Evolutionary conservation across 2,329 filamentous ascomycete genomes (phyloP), one percentile per base, ranked within the genome.

Genomic region (Tolypocladium capitatum): DNA sequence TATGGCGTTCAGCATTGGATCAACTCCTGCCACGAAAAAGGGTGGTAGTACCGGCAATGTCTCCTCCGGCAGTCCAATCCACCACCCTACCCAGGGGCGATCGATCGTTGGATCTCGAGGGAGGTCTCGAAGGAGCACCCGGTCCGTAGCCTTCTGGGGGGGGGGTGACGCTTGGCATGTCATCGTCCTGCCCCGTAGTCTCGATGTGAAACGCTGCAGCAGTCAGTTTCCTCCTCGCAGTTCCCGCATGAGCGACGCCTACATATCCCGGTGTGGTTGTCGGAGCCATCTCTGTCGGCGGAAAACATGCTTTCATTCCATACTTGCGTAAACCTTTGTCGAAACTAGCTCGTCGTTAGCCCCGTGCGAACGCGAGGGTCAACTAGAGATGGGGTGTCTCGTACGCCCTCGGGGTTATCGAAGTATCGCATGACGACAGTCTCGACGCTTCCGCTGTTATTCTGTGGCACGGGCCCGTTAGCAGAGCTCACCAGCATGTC

Each of bases 81-180:
- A 71, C 63, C 52, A 75, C 63, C 54, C 65, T 74, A 59, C 71
- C 68, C 49, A 80, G 59, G 9, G 79, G 78, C 32, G 79, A 81
- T 56, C 69, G 70, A 52, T 73, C 73, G 50, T 74, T 75, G 41
- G 73, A 68, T 60, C 78, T 68, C 21, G 80, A 83, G 1, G 80
- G 80, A n/a, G 80, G 80, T 48, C 79, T 70, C 18, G 80, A 81
- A 0, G 76, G 75, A 5, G 74, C 72, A 28, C 65, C 67, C 9
- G 63, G 62, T 33, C 64, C 65, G 49, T 71, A 70, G 42, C 63
- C 60, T 34, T 67, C 66, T 13, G 60, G 58, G 2, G 64, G 63
- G 32, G 70, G 66, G 7, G 70, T 65, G 11, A 68, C 60, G 20
- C 70, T 69, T 40, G 71, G 67, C 31, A 74, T 67, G 33, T 71